Percentiles rank a stretch among this genome's conserved stretches.
Conservation (phyloP, 225 moss, liverwort and hornwort genomes). For the Physcomitrellopsis africana region DNA sequence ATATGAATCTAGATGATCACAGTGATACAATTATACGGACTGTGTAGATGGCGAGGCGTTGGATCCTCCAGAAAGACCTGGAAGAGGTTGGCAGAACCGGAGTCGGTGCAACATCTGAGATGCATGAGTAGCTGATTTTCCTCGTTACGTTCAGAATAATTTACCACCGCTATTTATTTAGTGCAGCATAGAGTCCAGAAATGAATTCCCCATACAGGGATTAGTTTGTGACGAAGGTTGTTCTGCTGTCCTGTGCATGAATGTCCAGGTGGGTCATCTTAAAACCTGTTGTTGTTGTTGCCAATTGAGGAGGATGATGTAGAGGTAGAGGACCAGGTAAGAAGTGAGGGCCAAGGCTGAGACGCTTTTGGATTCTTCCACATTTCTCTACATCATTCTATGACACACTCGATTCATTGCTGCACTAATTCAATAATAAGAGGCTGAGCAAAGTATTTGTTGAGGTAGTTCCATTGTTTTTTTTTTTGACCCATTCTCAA, state of each 20-base stretch:
- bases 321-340: too few relatives aligned
- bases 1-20: not conserved
- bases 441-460: too few relatives aligned
- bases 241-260: not conserved
- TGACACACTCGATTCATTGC: too few relatives aligned
- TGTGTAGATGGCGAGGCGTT: not conserved
- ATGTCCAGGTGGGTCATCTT: not conserved
- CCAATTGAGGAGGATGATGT: not conserved
- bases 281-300: not conserved
- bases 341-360: conserved; percentile 22
- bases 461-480: too few relatives aligned
- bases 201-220: not conserved
- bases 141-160: not conserved
- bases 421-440: too few relatives aligned
- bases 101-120: conserved; percentile 3
- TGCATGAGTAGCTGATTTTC: not conserved
- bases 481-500: too few relatives aligned
- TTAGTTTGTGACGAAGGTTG: not conserved
- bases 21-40: conserved; percentile 11
- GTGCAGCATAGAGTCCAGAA: not conserved
- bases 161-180: not conserved
- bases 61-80: conserved; percentile 11
- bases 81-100: not conserved
- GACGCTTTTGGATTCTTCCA: not conserved
- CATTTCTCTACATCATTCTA: not conserved